phyloP scores from a whole-genome alignment of 139 green algal genomes.

The Coelastrella sp. region DNA sequence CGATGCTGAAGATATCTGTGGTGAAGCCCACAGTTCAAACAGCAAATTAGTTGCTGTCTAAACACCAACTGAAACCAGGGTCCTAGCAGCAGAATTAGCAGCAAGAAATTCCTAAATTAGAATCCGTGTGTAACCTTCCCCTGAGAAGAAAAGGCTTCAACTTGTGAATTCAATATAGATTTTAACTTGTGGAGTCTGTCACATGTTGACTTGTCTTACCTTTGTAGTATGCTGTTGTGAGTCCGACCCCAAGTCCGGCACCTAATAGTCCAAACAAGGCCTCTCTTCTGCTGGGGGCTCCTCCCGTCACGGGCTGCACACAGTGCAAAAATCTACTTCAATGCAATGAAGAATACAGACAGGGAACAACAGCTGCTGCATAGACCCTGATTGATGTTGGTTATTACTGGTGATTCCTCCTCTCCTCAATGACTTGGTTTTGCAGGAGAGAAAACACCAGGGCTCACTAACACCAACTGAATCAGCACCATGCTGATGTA shows the following conservation, averaged over 20 bases:
- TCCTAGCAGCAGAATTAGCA: no score
- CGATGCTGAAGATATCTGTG: no score
- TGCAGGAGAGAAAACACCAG: neutral
- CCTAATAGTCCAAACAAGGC: slow-evolving; percentile 38
- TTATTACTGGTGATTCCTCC: neutral
- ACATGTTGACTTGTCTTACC: neutral
- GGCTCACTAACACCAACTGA: neutral
- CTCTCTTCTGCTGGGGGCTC: slow-evolving; percentile 36
- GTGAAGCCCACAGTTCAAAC: no score
- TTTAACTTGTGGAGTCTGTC: neutral
- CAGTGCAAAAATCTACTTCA: neutral
- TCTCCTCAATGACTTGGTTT: neutral
- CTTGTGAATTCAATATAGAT: no score
- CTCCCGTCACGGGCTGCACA: slow-evolving; percentile 17
- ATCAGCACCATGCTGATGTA: no score
- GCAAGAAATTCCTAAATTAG: neutral
- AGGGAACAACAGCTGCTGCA: neutral
- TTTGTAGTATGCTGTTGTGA: slow-evolving; percentile 46
- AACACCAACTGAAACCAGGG: no score
- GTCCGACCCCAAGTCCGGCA: slow-evolving; percentile 26
- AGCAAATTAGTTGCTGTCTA: no score
- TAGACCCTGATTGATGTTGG: neutral
- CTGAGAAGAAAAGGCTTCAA: no score
- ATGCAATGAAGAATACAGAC: neutral
- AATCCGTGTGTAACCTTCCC: no score